Conservation (phyloP, 208 protist genomes). For the Jaenimonas drosophilae region DNA sequence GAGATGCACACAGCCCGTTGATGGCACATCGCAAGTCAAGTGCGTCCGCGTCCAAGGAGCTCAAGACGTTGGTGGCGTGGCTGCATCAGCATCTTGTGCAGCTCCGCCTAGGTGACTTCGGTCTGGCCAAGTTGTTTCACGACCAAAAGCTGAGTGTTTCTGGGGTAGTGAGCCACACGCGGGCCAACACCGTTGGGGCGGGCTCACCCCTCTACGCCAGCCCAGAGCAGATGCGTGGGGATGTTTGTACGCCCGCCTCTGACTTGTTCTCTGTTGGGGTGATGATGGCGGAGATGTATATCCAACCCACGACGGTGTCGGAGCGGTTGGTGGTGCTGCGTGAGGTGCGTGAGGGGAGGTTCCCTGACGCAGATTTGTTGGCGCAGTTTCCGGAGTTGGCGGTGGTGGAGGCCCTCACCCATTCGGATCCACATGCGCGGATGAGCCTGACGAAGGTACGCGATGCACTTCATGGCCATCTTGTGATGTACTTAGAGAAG, state of each 20-base stretch:
- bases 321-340: constrained; percentile 54
- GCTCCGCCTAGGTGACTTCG: constrained; percentile 74
- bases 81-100: constrained; percentile 41
- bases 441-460: constrained; percentile 9
- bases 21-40: too few species aligned
- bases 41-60: too few species aligned
- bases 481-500: constrained; percentile 3
- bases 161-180: too few species aligned
- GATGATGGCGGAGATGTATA: constrained; percentile 75
- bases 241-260: constrained; percentile 37
- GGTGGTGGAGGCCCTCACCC: constrained; percentile 32
- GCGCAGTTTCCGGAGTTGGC: constrained; percentile 50
- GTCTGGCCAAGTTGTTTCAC: constrained; percentile 40
- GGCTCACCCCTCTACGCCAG: constrained; percentile 83
- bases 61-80: constrained; percentile 23
- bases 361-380: constrained; percentile 14
- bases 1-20: too few species aligned
- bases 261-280: constrained; percentile 70
- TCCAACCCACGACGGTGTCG: constrained; percentile 59
- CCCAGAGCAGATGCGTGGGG: constrained; percentile 71
- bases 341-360: constrained; percentile 42
- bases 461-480: not conserved
- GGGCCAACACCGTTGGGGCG: constrained; percentile 63
- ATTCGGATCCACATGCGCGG: constrained; percentile 9
- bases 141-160: constrained; percentile 8